Evolutionary conservation across 2,329 filamentous ascomycete species (phyloP).

Genomic region (Phyllosticta capitalensis): DNA sequence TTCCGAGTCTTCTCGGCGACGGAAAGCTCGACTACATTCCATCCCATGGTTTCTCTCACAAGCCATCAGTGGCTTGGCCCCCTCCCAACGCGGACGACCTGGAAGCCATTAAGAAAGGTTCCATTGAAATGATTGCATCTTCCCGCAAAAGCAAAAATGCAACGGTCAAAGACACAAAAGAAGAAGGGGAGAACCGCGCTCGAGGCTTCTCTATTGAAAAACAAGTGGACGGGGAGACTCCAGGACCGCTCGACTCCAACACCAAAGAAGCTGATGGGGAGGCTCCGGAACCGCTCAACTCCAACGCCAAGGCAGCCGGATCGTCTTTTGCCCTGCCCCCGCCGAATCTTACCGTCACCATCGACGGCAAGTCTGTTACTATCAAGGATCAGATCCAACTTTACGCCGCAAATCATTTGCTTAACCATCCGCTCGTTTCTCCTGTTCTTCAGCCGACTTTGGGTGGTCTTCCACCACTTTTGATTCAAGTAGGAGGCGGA

Average conservation of each 20-base stretch:
- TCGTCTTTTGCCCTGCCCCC: background rate
- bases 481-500: constrained; percentile 79
- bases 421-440: constrained; percentile 83
- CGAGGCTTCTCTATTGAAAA: constrained; percentile 24
- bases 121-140: constrained; percentile 3
- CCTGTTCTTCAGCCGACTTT: constrained; percentile 80
- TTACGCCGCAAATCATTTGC: constrained; percentile 71
- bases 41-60: constrained; percentile 76
- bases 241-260: background rate
- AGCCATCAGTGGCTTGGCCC: constrained; percentile 84
- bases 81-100: constrained; percentile 73
- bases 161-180: constrained; percentile 12
- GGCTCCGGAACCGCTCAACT: background rate
- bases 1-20: constrained; percentile 73
- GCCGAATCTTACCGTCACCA: constrained; percentile 48
- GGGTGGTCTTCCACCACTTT: constrained; percentile 77
- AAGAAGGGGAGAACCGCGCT: constrained; percentile 24
- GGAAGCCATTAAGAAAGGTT: constrained; percentile 36
- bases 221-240: background rate
- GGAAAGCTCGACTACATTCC: constrained; percentile 81
- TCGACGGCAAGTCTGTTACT: constrained; percentile 58
- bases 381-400: constrained; percentile 91
- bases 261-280: background rate
- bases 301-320: background rate
- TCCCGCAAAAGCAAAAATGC: constrained; percentile 6